Evolutionary conservation across 306 rosid genomes (phyloP).

Genomic region (Prinsepia uniflora): DNA sequence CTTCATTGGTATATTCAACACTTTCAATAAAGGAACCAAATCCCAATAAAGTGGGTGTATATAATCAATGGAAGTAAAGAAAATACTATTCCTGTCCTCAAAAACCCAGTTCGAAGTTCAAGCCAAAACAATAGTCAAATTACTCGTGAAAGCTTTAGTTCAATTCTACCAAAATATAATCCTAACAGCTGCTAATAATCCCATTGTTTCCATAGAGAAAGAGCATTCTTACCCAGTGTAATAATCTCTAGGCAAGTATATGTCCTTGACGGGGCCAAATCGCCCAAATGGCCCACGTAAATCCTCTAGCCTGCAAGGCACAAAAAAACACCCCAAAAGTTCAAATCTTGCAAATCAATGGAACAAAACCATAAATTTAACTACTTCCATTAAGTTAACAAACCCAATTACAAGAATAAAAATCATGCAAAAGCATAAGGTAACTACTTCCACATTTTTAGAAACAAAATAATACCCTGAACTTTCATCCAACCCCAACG

Average conservation of each 20-base stretch:
- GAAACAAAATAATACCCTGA: no score
- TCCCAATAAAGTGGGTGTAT: conserved; percentile 50
- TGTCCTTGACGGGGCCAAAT: conserved; percentile 76
- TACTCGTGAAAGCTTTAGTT: not conserved
- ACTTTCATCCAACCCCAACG: not conserved
- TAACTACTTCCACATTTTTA: no score
- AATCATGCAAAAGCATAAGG: not conserved
- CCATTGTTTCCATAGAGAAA: not conserved
- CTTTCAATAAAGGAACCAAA: conserved; percentile 77
- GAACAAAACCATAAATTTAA: no score
- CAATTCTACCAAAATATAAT: not conserved
- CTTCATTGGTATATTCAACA: conserved; percentile 76
- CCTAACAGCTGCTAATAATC: not conserved
- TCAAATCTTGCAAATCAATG: not conserved
- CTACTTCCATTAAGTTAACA: not conserved
- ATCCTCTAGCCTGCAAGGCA: conserved; percentile 60
- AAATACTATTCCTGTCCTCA: conserved; percentile 1
- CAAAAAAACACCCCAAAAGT: not conserved
- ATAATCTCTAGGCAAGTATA: conserved; percentile 81
- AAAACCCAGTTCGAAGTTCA: not conserved
- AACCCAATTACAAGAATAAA: not conserved
- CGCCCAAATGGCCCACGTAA: conserved; percentile 60
- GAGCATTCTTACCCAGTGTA: conserved; percentile 61
- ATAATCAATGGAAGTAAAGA: conserved; percentile 15
- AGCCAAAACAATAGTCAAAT: not conserved